These are phyloP conservation scores for Solanum ahanhuiri DNA, from an alignment of 257 asterid species.

Conservation along the genomic window DNA sequence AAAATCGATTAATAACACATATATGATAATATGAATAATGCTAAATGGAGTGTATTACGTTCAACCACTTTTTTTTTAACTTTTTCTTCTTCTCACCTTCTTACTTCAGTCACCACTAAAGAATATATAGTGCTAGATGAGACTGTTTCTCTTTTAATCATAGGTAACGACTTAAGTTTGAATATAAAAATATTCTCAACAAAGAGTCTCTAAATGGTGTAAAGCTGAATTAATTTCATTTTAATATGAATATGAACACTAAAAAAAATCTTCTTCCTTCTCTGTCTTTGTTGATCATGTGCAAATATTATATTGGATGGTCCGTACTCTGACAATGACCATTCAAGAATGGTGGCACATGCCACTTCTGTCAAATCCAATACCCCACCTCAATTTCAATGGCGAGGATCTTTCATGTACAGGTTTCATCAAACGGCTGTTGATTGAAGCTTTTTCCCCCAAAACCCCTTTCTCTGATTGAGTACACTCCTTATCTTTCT, in stretches of 20 bases:
- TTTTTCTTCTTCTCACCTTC: not conserved
- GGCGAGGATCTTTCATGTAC: conserved; percentile 50
- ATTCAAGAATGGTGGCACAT: conserved; percentile 96
- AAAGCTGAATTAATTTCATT: accelerated
- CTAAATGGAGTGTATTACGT: no score
- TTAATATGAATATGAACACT: accelerated
- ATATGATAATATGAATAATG: no score
- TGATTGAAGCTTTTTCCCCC: conserved; percentile 12
- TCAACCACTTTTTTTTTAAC: no score
- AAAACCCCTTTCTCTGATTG: conserved; percentile 3
- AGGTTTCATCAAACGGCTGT: conserved; percentile 29
- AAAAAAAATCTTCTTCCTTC: not conserved
- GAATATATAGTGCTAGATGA: no score
- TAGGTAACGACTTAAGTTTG: no score
- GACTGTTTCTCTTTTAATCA: no score
- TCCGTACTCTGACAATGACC: conserved; percentile 97
- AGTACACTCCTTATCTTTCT: not conserved
- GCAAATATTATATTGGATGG: conserved; percentile 16
- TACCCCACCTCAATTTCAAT: conserved; percentile 16
- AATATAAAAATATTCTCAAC: no score
- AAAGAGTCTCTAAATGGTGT: no score
- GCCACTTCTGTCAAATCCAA: conserved; percentile 73
- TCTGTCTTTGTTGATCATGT: not conserved
- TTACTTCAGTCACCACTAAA: not conserved
- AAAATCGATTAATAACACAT: no score